Base-by-base conservation (phyloP, 2,329 filamentous ascomycete genomes). In the Ceratocystis huliohia region DNA sequence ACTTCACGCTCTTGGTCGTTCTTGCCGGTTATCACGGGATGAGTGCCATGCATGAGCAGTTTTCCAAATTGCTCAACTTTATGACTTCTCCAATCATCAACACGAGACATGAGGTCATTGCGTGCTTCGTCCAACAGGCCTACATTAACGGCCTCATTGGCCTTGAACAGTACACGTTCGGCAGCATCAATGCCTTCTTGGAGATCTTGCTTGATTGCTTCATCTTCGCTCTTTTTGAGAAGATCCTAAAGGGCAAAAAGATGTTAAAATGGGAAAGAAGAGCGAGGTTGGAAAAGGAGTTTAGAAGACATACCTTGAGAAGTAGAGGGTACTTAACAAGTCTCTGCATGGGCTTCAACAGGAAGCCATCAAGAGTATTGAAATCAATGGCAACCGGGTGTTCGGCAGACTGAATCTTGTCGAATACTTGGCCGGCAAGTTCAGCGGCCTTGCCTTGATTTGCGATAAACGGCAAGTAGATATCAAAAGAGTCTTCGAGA, bases 31-130 rank as follows among this genome's bases (percentile, higher is more conserved):
- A 96, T 80, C 50, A 99, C 93, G 0, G 89, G 91, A 75, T 96
- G 96, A 37, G 91, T 88, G 44, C 94, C 94, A 71, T 95, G 89
- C 28, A 96, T 80, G 41, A 99, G 80, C 22, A 99, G 79, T 65
- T 91, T 88, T 50, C 94, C 94, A 72, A 99, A 96, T n/a, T 88
- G 85, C 69, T 95, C 89, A 33, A 96, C 87, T 68, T 87, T 85
- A 73, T 97, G 89, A 64, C 88, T 89, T 76, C 96, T 97, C 94
- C 94, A 99, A 74, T 99, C 94, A 73, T 97, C 94, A 0, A 99
- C 93, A 63, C 94, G 82, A 65, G 78, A 78, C 68, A 88, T 86
- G 30, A 99, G 81, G 68, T 97, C 94, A 68, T 88, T 85, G 8
- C 96, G 79, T 5, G 92, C 91, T 72, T 94, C 89, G 62, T 88